Conservation (phyloP, 768 basidiomycete species). For the Termitomyces sp. region DNA sequence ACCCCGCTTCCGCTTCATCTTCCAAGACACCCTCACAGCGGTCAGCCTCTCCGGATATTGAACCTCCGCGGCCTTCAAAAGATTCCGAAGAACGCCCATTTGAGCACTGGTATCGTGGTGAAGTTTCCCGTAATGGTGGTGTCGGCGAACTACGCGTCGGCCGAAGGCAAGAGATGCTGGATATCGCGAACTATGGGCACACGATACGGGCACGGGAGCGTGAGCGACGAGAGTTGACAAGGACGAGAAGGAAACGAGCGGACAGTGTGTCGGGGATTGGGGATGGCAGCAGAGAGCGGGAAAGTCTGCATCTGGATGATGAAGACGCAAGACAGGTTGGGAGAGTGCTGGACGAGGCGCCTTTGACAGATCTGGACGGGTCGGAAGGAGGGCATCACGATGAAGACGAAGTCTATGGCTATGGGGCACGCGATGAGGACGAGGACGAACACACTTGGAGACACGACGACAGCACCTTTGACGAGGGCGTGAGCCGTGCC, state of each 20-base stretch:
- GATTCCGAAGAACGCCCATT: slow-evolving; percentile 83
- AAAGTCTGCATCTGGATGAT: slow-evolving; percentile 69
- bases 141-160: slow-evolving; percentile 80
- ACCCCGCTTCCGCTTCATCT: slow-evolving; percentile 41
- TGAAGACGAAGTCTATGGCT: slow-evolving; percentile 9
- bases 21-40: slow-evolving; percentile 35
- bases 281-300: slow-evolving; percentile 44
- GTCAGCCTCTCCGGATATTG: slow-evolving; percentile 30
- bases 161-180: slow-evolving; percentile 77
- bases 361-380: slow-evolving; percentile 70
- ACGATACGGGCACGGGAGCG: slow-evolving; percentile 31
- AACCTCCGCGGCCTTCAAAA: slow-evolving; percentile 52
- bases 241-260: slow-evolving; percentile 51
- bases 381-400: slow-evolving; percentile 34
- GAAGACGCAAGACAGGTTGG: slow-evolving; percentile 40
- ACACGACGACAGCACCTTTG: slow-evolving; percentile 8
- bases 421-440: slow-evolving; percentile 22
- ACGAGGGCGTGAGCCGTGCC: slow-evolving; percentile 12
- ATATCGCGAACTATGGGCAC: slow-evolving; percentile 85
- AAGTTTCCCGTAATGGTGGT: slow-evolving; percentile 84
- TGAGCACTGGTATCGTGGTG: slow-evolving; percentile 89
- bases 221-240: slow-evolving; percentile 18
- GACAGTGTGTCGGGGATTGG: slow-evolving; percentile 59
- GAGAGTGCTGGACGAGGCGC: slow-evolving; percentile 71
- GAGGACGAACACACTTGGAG: slow-evolving; percentile 17